A percentile compares a stretch with the other conserved stretches of the same genome.
phyloP scores from a whole-genome alignment of 495 filamentous ascomycete genomes.

The Penicillium cataractarum region DNA sequence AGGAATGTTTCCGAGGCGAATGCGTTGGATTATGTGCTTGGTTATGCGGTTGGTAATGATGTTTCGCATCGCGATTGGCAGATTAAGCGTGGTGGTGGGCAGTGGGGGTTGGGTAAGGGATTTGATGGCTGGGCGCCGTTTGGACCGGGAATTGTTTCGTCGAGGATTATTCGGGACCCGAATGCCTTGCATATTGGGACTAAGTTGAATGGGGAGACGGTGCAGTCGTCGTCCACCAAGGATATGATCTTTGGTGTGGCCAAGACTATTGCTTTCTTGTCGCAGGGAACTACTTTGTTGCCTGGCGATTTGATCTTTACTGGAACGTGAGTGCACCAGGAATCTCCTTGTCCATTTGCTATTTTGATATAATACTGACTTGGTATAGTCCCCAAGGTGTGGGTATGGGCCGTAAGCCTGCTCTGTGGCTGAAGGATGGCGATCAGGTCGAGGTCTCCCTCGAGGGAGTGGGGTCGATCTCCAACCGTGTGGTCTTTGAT shows the following conservation, averaged over 20 bases:
- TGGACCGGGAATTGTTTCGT: constrained; percentile 77
- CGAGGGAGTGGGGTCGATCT: constrained; percentile 70
- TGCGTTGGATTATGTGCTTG: constrained; percentile 76
- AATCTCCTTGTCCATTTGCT: not conserved
- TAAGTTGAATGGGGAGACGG: constrained; percentile 69
- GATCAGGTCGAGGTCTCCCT: constrained; percentile 77
- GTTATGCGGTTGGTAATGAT: constrained; percentile 83
- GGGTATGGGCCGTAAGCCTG: constrained; percentile 73
- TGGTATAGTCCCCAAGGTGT: constrained; percentile 68
- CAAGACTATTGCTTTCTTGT: constrained; percentile 74
- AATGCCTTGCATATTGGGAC: constrained; percentile 68
- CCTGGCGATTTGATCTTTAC: constrained; percentile 86
- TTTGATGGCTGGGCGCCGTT: constrained; percentile 91
- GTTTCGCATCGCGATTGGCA: constrained; percentile 87
- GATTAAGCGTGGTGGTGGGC: constrained; percentile 73
- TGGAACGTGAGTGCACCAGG: constrained; percentile 65
- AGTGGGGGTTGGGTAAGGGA: constrained; percentile 82
- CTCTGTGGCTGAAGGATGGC: constrained; percentile 77
- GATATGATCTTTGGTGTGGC: constrained; percentile 85
- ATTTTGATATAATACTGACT: not conserved
- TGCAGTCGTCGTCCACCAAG: constrained; percentile 73
- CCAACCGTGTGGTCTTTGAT: constrained; percentile 71
- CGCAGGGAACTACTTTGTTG: constrained; percentile 74
- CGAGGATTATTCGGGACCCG: constrained; percentile 68
- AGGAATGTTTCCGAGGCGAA: constrained; percentile 65